These are phyloP conservation scores for Xylaria sp. DNA, from an alignment of 2,329 filamentous ascomycete species.

Conservation along the genomic window DNA sequence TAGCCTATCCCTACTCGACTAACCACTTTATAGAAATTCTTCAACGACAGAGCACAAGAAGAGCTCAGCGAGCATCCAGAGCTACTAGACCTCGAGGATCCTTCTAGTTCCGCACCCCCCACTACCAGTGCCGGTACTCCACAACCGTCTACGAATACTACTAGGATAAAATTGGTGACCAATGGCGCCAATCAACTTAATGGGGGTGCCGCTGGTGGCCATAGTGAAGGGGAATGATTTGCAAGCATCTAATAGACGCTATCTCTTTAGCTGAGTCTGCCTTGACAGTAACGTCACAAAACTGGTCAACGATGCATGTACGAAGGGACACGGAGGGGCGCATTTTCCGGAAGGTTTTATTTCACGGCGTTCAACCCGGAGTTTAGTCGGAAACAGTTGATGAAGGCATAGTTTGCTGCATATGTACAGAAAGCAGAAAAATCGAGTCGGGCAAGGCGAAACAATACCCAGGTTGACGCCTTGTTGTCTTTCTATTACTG, in stretches of 20 bases:
- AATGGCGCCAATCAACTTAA: conserved; percentile 39
- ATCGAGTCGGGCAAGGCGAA: conserved; percentile 30
- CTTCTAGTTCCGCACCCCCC: conserved; percentile 53
- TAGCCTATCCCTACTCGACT: conserved; percentile 42
- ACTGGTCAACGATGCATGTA: conserved; percentile 15
- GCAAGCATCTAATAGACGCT: background rate
- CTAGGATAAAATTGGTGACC: conserved; percentile 70
- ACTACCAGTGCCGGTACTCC: conserved; percentile 69
- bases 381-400: conserved; percentile 25
- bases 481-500: conserved; percentile 22
- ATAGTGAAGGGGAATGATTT: conserved; percentile 40
- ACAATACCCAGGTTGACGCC: conserved; percentile 34
- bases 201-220: conserved; percentile 30
- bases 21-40: conserved; percentile 56
- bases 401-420: conserved; percentile 36
- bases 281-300: background rate
- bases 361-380: conserved; percentile 27
- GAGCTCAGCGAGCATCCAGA: conserved; percentile 60
- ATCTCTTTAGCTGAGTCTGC: background rate
- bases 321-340: conserved; percentile 17
- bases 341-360: conserved; percentile 12
- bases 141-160: conserved; percentile 60
- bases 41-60: conserved; percentile 59
- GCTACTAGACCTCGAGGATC: conserved; percentile 60
- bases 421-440: conserved; percentile 39